Percentiles rank a stretch among this genome's conserved stretches.
Evolutionary conservation across 176 grass and related monocot species (phyloP).

Genomic region (Leersia perrieri): DNA sequence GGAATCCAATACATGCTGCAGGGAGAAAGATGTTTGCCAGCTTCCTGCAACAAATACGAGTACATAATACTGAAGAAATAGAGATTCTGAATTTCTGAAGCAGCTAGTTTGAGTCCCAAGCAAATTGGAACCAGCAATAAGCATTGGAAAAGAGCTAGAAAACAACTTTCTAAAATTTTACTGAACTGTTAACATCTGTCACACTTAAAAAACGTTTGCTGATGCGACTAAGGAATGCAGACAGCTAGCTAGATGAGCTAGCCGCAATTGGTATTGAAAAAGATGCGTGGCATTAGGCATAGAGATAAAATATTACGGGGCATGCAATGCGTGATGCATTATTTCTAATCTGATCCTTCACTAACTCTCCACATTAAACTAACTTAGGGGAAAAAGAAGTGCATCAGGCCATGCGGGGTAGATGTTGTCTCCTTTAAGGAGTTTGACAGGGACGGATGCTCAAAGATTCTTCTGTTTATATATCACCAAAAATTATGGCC

Average conservation of each 20-base stretch:
- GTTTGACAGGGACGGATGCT: slow-evolving; percentile 46
- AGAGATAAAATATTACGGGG: slow-evolving; percentile 29
- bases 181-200: background rate
- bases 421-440: slow-evolving; percentile 65
- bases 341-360: slow-evolving; percentile 37
- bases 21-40: background rate
- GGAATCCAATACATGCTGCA: background rate
- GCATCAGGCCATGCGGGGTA: slow-evolving; percentile 26
- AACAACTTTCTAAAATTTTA: background rate
- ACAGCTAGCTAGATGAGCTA: slow-evolving; percentile 4
- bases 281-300: background rate
- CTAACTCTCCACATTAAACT: slow-evolving; percentile 28
- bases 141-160: background rate
- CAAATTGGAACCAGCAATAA: background rate
- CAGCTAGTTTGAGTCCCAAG: background rate
- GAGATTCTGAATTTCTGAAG: background rate
- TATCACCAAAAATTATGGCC: background rate
- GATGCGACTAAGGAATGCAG: slow-evolving; percentile 23
- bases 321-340: slow-evolving; percentile 56
- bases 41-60: background rate
- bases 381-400: slow-evolving; percentile 16
- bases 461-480: slow-evolving; percentile 39
- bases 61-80: too few species aligned
- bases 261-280: slow-evolving; percentile 33
- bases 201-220: background rate